Percentiles rank a stretch among this genome's conserved stretches.
Evolutionary conservation across 345 rosid genomes (phyloP).

Genomic region (Populus euphratica): DNA sequence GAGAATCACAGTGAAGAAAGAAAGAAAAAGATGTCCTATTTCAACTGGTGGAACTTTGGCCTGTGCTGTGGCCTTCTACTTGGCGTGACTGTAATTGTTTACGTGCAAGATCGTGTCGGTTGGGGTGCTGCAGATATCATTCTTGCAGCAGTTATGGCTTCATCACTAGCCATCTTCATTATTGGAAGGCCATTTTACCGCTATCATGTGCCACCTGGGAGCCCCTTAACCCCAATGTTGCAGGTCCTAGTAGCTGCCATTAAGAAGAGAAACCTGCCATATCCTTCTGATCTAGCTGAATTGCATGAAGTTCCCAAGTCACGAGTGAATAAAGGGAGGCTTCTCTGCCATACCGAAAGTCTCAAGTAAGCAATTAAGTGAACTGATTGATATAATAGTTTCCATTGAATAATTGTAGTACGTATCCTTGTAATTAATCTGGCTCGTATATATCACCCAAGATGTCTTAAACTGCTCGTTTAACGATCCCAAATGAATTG

Average conservation of each 20-base stretch:
- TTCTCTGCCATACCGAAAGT: constrained; percentile 56
- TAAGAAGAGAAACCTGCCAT: constrained; percentile 59
- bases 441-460: neutral
- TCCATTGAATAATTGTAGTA: too few species aligned
- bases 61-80: constrained; percentile 69
- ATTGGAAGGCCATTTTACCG: constrained; percentile 71
- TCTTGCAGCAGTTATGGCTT: constrained; percentile 60
- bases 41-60: constrained; percentile 91
- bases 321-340: constrained; percentile 45
- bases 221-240: constrained; percentile 79
- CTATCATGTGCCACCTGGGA: constrained; percentile 59
- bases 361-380: constrained; percentile 53
- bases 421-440: neutral
- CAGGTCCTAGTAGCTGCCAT: constrained; percentile 79
- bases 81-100: constrained; percentile 69
- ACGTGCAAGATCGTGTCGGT: constrained; percentile 68
- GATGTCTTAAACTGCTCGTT: neutral
- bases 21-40: constrained; percentile 81
- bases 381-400: neutral
- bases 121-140: constrained; percentile 82
- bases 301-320: constrained; percentile 50
- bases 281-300: constrained; percentile 48
- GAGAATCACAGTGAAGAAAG: constrained; percentile 69
- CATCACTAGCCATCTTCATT: constrained; percentile 56
- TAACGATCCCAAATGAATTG: neutral